phyloP scores from a whole-genome alignment of 768 basidiomycete species.

The Leccinum incarnatum region DNA sequence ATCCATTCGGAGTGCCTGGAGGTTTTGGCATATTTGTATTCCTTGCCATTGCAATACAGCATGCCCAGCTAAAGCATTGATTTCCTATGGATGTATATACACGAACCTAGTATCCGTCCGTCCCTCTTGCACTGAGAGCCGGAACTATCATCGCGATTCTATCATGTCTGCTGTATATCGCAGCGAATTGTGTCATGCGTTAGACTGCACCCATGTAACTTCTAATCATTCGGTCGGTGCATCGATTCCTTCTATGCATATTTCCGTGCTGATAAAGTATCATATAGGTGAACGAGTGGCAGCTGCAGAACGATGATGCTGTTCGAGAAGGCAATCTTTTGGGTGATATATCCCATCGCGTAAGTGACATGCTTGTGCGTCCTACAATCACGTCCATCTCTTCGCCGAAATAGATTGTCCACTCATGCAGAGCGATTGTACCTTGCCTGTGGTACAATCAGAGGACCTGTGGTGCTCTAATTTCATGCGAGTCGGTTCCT shows the following conservation, averaged over 20 bases:
- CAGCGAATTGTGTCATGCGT: not conserved
- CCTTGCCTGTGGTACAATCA: not conserved
- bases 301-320: not conserved
- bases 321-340: not conserved
- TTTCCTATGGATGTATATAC: not conserved
- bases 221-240: too few relatives aligned
- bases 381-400: not conserved
- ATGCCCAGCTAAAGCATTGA: not conserved
- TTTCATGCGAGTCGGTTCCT: constrained; percentile 2
- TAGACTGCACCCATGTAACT: not conserved
- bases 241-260: not conserved
- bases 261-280: not conserved
- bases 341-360: not conserved
- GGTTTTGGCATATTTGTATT: not conserved
- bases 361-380: not conserved
- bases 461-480: not conserved
- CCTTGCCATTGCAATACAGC: not conserved
- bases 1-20: not conserved
- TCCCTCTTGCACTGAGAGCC: not conserved
- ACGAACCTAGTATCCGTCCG: not conserved
- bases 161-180: not conserved
- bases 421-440: not conserved
- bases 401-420: not conserved
- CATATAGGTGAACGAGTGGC: not conserved
- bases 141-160: not conserved